Evolutionary conservation across 805 yeast genomes (phyloP).

Genomic region (Candida maesae): DNA sequence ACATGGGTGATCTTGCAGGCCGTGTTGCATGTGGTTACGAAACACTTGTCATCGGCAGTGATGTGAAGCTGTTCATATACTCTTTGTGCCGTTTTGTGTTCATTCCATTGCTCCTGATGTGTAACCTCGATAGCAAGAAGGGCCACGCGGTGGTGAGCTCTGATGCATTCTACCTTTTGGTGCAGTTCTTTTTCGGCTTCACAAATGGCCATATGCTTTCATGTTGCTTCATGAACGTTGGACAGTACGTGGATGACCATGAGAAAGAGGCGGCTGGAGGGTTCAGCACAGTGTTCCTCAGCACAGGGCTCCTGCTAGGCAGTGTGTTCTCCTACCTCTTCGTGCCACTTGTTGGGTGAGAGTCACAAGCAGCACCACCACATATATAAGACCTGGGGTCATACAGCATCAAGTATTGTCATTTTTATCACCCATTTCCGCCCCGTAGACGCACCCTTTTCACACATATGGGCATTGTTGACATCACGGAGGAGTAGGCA

Average conservation of each 20-base stretch:
- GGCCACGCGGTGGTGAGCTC: conserved; percentile 37
- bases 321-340: conserved; percentile 70
- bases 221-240: conserved; percentile 74
- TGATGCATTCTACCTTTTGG: conserved; percentile 61
- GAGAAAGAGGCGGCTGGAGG: conserved; percentile 95
- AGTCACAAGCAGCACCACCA: too few species aligned
- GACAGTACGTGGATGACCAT: conserved; percentile 52
- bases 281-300: conserved; percentile 74
- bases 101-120: conserved; percentile 68
- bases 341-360: conserved; percentile 33
- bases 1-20: conserved; percentile 81
- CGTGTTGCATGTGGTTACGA: conserved; percentile 60
- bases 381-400: too few species aligned
- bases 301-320: conserved; percentile 77
- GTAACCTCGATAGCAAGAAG: conserved; percentile 42
- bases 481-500: too few species aligned
- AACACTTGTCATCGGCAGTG: conserved; percentile 39
- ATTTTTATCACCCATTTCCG: too few species aligned
- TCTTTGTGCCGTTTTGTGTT: conserved; percentile 53
- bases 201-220: conserved; percentile 86
- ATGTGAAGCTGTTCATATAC: conserved; percentile 45
- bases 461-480: too few species aligned
- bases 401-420: too few species aligned
- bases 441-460: too few species aligned
- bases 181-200: conserved; percentile 79